Percentiles rank a stretch among this genome's conserved stretches.
Evolutionary conservation across 495 filamentous ascomycete genomes (phyloP).

Genomic region (Tuber indicum): DNA sequence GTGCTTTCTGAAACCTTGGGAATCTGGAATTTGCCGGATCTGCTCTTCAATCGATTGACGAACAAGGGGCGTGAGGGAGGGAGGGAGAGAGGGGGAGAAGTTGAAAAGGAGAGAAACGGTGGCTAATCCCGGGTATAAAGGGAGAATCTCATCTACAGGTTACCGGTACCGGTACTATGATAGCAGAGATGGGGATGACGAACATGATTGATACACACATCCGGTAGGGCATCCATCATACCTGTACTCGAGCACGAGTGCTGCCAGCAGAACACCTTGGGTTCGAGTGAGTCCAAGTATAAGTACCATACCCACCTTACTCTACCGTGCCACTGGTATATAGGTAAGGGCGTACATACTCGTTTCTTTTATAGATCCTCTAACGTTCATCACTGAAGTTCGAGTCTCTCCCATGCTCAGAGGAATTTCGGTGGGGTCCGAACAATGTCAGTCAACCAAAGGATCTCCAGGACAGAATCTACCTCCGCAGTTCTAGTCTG

Average conservation of each 20-base stretch:
- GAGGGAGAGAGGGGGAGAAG: background rate
- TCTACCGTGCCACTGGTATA: background rate
- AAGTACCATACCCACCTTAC: background rate
- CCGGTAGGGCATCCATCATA: background rate
- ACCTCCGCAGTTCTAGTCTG: background rate
- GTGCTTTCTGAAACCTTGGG: background rate
- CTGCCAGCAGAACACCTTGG: background rate
- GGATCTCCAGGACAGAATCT: background rate
- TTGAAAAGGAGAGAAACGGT: background rate
- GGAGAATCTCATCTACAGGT: background rate
- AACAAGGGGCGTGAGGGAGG: background rate
- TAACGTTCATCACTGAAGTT: background rate
- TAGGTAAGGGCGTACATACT: background rate
- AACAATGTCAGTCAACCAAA: background rate
- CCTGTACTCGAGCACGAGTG: background rate
- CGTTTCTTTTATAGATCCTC: background rate
- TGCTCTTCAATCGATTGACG: background rate
- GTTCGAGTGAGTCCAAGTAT: background rate
- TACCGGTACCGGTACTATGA: background rate
- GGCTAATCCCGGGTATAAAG: background rate
- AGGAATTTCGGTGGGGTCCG: background rate
- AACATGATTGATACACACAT: background rate
- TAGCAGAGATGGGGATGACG: background rate
- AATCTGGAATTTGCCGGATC: background rate
- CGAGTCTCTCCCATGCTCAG: background rate